Evolutionary conservation across 1,284 basidiomycete genomes (phyloP).

Genomic region (Gomphus bonarii): DNA sequence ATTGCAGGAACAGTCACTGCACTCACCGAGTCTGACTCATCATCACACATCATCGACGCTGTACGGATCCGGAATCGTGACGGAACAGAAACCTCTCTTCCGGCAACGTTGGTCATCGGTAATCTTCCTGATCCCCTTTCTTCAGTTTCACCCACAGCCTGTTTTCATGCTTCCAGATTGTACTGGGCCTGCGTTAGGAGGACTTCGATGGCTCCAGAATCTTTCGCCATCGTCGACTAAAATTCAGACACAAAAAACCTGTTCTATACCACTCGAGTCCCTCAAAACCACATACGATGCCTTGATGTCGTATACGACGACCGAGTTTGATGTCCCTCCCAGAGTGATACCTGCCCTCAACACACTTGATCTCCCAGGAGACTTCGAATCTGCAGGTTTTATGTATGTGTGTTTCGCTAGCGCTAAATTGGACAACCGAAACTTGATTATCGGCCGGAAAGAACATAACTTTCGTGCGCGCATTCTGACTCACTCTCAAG

Average conservation of each 20-base stretch:
- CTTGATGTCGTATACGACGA: slow-evolving; percentile 7
- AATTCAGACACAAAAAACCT: not conserved
- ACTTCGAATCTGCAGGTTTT: not conserved
- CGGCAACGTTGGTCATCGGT: slow-evolving; percentile 2
- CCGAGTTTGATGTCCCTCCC: too few species aligned
- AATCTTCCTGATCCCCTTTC: not conserved
- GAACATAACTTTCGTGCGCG: not conserved
- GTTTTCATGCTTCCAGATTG: slow-evolving; percentile 14
- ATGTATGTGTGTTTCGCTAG: not conserved
- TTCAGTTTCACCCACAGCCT: not conserved
- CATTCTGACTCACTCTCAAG: not conserved
- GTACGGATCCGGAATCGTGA: not conserved
- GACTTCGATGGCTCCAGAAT: not conserved
- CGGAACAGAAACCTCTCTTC: not conserved
- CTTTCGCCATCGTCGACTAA: not conserved
- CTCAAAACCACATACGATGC: slow-evolving; percentile 8
- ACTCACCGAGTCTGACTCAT: not conserved
- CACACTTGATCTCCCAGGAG: not conserved
- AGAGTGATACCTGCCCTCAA: too few species aligned
- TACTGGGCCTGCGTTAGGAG: slow-evolving; percentile 17
- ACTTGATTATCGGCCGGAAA: too few species aligned
- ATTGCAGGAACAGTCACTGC: not conserved
- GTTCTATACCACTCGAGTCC: not conserved
- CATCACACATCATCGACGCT: not conserved
- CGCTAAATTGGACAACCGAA: too few species aligned